These are phyloP conservation scores for Castanea mollissima DNA, from an alignment of 306 rosid species.

Conservation along the genomic window DNA sequence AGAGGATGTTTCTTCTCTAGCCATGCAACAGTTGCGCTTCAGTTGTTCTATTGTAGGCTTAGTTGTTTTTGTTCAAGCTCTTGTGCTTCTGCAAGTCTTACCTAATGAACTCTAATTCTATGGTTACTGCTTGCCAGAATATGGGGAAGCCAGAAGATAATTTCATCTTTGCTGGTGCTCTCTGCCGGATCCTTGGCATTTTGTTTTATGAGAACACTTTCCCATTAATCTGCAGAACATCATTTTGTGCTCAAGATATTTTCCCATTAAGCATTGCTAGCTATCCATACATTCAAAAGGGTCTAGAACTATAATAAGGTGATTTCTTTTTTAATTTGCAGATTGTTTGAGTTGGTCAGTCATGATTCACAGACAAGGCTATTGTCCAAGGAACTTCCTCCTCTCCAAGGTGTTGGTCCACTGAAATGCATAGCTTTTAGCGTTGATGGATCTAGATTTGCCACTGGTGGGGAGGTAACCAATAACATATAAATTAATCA, in stretches of 20 bases:
- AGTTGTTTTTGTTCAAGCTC: background rate
- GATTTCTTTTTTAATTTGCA: conserved; percentile 30
- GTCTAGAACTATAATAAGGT: conserved; percentile 5
- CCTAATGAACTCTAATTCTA: background rate
- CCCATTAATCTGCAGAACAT: background rate
- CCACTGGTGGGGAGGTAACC: conserved; percentile 85
- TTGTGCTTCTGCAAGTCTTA: background rate
- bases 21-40: background rate
- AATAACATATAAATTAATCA: conserved; percentile 5
- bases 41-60: background rate
- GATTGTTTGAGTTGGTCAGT: conserved; percentile 66
- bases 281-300: background rate
- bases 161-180: background rate
- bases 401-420: conserved; percentile 57
- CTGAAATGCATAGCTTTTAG: conserved; percentile 78
- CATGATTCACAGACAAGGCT: conserved; percentile 55
- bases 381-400: conserved; percentile 54
- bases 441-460: conserved; percentile 89
- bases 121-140: background rate
- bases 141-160: background rate
- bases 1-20: background rate
- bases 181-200: background rate
- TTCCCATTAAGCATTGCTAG: background rate
- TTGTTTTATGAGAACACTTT: background rate
- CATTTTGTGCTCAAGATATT: background rate